Evolutionary conservation across 2,329 filamentous ascomycete species (phyloP).

Genomic region (Pestalotiopsis sp.): DNA sequence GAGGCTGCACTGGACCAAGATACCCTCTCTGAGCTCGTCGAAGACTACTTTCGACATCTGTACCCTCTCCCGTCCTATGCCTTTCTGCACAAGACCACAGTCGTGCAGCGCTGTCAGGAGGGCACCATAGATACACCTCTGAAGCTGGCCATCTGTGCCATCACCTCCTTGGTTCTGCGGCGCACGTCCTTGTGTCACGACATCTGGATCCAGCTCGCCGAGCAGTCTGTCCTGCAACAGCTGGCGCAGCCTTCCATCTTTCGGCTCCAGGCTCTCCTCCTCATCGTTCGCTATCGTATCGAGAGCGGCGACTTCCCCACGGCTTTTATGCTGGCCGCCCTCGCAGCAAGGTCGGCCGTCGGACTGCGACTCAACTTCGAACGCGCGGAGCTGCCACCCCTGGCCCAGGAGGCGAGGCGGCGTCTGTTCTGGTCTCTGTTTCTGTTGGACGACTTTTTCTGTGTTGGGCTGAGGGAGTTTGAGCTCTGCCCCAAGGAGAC

Average conservation of each 20-base stretch:
- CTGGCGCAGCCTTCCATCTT: conserved; percentile 35
- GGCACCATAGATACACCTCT: conserved; percentile 33
- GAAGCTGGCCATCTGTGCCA: conserved; percentile 34
- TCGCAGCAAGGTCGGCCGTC: conserved; percentile 37
- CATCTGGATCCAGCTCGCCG: conserved; percentile 33
- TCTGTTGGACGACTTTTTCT: conserved; percentile 42
- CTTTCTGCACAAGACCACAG: conserved; percentile 37
- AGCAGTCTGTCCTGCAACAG: conserved; percentile 33
- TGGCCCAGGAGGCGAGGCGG: conserved; percentile 39
- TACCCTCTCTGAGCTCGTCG: conserved; percentile 24
- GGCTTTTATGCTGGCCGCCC: conserved; percentile 38
- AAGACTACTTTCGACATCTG: conserved; percentile 32
- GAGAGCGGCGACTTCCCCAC: conserved; percentile 34
- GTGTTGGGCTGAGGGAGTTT: conserved; percentile 43
- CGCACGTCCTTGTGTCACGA: conserved; percentile 24
- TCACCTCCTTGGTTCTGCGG: conserved; percentile 33
- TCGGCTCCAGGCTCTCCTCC: conserved; percentile 33
- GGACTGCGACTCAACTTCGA: conserved; percentile 44
- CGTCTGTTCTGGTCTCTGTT: conserved; percentile 44
- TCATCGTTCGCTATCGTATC: conserved; percentile 34
- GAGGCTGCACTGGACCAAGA: conserved; percentile 18
- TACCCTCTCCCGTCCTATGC: conserved; percentile 36
- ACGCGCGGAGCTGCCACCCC: conserved; percentile 32
- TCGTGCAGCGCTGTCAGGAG: conserved; percentile 30
- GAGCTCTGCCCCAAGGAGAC: conserved; percentile 41